Evolutionary conservation across 768 basidiomycete genomes (phyloP).

Genomic region (Tephrocybe sp.): DNA sequence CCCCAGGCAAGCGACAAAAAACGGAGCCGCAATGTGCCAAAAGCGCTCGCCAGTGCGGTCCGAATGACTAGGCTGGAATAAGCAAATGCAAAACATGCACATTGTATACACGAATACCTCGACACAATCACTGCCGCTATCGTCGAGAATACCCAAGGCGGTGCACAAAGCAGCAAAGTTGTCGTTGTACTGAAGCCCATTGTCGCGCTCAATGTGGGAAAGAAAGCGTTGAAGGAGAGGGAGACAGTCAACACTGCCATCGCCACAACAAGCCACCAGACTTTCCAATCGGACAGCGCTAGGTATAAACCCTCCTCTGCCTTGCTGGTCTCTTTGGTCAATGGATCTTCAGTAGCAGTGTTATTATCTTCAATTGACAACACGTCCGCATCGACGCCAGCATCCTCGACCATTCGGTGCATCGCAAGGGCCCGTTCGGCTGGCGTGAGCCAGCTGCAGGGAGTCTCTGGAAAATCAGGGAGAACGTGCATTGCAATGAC

Average conservation of each 20-base stretch:
- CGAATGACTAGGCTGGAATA: constrained; percentile 54
- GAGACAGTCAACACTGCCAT: constrained; percentile 61
- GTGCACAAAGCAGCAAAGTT: constrained; percentile 76
- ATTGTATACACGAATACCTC: constrained; percentile 38
- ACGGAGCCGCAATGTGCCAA: constrained; percentile 61
- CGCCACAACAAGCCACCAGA: constrained; percentile 77
- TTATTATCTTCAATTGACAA: constrained; percentile 28
- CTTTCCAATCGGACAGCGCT: constrained; percentile 77
- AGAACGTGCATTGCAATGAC: constrained; percentile 64
- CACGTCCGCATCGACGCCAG: constrained; percentile 50
- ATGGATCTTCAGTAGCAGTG: neutral
- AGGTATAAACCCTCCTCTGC: constrained; percentile 51
- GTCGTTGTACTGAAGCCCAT: constrained; percentile 66
- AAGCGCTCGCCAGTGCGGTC: constrained; percentile 76
- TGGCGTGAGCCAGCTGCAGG: constrained; percentile 56
- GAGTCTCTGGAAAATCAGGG: constrained; percentile 79
- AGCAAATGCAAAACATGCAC: neutral
- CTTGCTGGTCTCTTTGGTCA: constrained; percentile 10
- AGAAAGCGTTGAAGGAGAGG: constrained; percentile 77
- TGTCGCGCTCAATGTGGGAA: constrained; percentile 75
- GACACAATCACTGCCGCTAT: constrained; percentile 52
- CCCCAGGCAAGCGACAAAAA: constrained; percentile 66
- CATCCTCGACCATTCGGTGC: constrained; percentile 67
- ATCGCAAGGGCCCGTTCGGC: constrained; percentile 62
- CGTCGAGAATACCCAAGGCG: constrained; percentile 75